A percentile compares a stretch with the other conserved stretches of the same genome.
phyloP scores from a whole-genome alignment of 2,329 filamentous ascomycete species.

The Diaporthe sp. region DNA sequence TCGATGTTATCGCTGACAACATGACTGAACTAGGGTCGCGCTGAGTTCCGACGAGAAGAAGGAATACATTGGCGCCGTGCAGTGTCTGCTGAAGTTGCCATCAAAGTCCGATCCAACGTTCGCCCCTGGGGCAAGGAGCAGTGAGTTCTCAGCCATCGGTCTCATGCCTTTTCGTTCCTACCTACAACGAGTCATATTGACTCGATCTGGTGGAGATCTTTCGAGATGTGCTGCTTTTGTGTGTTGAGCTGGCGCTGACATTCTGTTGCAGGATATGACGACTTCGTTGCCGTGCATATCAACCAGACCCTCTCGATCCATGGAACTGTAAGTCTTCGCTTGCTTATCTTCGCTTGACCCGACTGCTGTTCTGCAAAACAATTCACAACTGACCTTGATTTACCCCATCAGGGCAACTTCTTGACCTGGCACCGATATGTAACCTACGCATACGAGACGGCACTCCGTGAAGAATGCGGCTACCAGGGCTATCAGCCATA shows the following conservation, averaged over 20 bases:
- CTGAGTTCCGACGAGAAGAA: not conserved
- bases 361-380: too few relatives aligned
- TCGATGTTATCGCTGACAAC: not conserved
- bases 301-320: constrained; percentile 59
- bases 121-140: constrained; percentile 3
- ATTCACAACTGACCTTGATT: not conserved
- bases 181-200: too few relatives aligned
- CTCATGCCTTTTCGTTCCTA: not conserved
- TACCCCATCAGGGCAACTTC: constrained; percentile 18
- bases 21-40: not conserved
- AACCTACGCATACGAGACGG: constrained; percentile 16
- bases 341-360: not conserved
- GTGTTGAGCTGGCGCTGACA: not conserved
- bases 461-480: constrained; percentile 34
- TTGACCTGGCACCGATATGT: constrained; percentile 35
- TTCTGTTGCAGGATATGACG: constrained; percentile 52
- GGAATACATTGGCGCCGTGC: constrained; percentile 13
- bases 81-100: not conserved
- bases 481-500: constrained; percentile 37
- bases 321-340: not conserved
- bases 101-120: constrained; percentile 9
- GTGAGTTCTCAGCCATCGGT: not conserved
- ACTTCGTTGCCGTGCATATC: constrained; percentile 65
- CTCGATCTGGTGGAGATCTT: not conserved
- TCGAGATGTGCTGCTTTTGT: not conserved